phyloP scores from a whole-genome alignment of 352 stramenopile genomes.

The Phytophthora cryptogea region DNA sequence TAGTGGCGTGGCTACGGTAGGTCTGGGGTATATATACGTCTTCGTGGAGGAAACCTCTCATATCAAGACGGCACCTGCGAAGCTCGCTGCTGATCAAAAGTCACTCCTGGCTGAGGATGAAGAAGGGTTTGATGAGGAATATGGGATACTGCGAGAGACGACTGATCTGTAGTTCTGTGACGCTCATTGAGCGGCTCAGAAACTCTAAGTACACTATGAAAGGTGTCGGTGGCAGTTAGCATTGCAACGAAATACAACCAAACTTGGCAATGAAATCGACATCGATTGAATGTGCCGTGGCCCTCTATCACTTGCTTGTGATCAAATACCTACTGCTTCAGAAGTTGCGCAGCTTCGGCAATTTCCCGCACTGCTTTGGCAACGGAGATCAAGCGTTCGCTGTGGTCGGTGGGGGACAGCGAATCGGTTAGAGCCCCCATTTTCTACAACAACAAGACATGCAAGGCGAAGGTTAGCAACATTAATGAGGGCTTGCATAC shows the following conservation, averaged over 20 bases:
- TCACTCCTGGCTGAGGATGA: constrained; percentile 39
- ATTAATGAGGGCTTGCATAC: not conserved
- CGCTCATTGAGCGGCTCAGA: not conserved
- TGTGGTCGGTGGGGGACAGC: constrained; percentile 59
- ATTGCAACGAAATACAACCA: constrained; percentile 7
- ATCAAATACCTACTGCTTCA: constrained; percentile 25
- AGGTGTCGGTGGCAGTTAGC: not conserved
- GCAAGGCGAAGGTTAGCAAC: constrained; percentile 25
- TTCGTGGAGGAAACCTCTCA: constrained; percentile 71
- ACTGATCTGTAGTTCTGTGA: constrained; percentile 45
- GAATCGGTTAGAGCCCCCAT: constrained; percentile 63
- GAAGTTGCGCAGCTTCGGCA: constrained; percentile 59
- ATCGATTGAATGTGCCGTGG: constrained; percentile 1
- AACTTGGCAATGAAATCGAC: not conserved
- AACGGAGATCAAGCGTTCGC: constrained; percentile 57
- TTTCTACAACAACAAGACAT: constrained; percentile 54
- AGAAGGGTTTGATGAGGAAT: constrained; percentile 34
- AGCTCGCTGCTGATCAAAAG: constrained; percentile 43
- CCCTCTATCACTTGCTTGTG: not conserved
- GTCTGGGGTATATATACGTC: constrained; percentile 53
- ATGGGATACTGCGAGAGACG: constrained; percentile 39
- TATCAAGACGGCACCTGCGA: constrained; percentile 37
- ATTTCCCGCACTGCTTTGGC: constrained; percentile 73
- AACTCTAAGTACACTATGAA: constrained; percentile 1
- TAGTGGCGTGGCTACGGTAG: constrained; percentile 45